phyloP scores from a whole-genome alignment of 1,139 yeast species.

The Pichia sp. region DNA sequence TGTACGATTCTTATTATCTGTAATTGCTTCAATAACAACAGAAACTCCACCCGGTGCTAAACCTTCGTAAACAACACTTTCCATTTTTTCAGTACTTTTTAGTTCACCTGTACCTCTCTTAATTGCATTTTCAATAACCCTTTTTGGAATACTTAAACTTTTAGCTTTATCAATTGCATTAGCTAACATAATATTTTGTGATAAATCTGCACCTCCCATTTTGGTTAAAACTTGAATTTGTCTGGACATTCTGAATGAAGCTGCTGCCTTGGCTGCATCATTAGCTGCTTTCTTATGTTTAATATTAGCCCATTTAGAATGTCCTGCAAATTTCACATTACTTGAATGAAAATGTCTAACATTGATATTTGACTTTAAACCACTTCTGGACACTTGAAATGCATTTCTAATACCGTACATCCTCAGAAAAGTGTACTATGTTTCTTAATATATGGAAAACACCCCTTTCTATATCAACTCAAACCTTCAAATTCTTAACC shows the following conservation, averaged over 20 bases:
- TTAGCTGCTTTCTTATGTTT: constrained; percentile 91
- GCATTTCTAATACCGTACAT: background rate
- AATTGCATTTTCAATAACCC: constrained; percentile 78
- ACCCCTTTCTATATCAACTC: too few species aligned
- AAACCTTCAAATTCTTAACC: background rate
- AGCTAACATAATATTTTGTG: constrained; percentile 58
- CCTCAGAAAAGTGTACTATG: too few species aligned
- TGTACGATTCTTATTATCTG: constrained; percentile 85
- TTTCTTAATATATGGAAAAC: too few species aligned
- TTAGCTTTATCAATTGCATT: constrained; percentile 76
- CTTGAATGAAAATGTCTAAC: constrained; percentile 13
- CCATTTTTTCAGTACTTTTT: constrained; percentile 35
- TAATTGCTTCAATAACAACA: constrained; percentile 72
- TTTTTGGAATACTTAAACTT: constrained; percentile 73
- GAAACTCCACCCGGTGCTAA: constrained; percentile 92
- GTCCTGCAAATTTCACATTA: constrained; percentile 48
- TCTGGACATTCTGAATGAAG: constrained; percentile 66
- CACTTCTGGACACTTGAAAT: background rate
- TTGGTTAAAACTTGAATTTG: constrained; percentile 71
- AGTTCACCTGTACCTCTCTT: constrained; percentile 72
- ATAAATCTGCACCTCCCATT: constrained; percentile 57
- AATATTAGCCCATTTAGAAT: constrained; percentile 92
- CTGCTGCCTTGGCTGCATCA: constrained; percentile 69
- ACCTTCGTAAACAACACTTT: constrained; percentile 70
- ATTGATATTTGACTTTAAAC: background rate